Base-by-base conservation (phyloP, 768 basidiomycete species). In the Tulasnella sp. region DNA sequence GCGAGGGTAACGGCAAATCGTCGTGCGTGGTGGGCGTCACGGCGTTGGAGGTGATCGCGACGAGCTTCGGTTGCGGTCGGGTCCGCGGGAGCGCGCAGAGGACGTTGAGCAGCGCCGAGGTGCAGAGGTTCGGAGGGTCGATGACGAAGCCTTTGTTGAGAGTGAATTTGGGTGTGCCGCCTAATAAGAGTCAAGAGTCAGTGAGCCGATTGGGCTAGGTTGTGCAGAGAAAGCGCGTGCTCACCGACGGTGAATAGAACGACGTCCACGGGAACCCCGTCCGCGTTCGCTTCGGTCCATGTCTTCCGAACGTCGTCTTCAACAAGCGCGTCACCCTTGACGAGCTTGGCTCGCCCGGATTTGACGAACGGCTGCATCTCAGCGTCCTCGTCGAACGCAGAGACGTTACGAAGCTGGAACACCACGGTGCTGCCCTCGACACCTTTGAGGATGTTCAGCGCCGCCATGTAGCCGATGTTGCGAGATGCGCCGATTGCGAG, bases 61-160 rank as follows among this genome's bases (percentile, higher is more conserved):
- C 79, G 71, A 91, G 78, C 62, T 83, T 85, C 0, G 87, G 84
- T 9, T 80, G 79, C n/a, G 19, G 40, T 40, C 14, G 29, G 59
- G 35, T 29, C 47, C n/a, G 32, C 5, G 9, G 76, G 47, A 36
- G 64, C 14, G 64, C 65, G 40, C 32, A 12, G 42, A 91, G 79
- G 36, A 83, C 78, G 77, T 88, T 90, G 72, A 88, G 75, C 29
- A 90, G 77, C 40, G 81, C 82, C 72, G 82, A 82, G 0, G 89
- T 88, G 76, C 86, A 86, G 73, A 91, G 85, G 78, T 90, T 84
- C 5, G 81, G 79, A 0, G 87, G 86, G 5, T 78, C 78, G 44
- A 87, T 77, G 17, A 84, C 75, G 74, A 84, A 72, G 35, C 89
- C 90, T 76, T 85, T 84, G 4, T 79, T 76, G 7, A 85, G 74